Conservation (phyloP, 2,329 filamentous ascomycete genomes). For the Colletotrichum gigasporum region DNA sequence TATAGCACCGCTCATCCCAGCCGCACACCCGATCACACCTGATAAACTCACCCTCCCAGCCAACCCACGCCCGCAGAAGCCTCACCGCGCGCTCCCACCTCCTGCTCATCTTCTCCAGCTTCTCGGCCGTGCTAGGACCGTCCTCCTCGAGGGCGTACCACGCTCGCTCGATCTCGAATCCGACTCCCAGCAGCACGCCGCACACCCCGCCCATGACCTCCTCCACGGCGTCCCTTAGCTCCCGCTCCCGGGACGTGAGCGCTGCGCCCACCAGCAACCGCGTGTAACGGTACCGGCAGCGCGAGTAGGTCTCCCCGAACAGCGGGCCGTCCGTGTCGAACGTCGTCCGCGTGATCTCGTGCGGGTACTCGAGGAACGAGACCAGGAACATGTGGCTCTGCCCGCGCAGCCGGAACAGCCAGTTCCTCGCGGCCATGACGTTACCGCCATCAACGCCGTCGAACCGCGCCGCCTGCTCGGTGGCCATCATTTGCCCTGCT, state of each 20-base stretch:
- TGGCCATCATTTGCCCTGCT: conserved; percentile 42
- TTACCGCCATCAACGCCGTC: conserved; percentile 34
- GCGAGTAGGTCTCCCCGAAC: conserved; percentile 48
- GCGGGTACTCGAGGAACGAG: conserved; percentile 55
- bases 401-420: conserved; percentile 44
- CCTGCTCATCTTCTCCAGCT: not conserved
- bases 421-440: conserved; percentile 37
- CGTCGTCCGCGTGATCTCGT: conserved; percentile 24
- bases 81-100: conserved; percentile 46
- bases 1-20: conserved; percentile 55
- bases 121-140: not conserved
- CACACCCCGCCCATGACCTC: conserved; percentile 52
- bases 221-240: conserved; percentile 49
- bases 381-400: conserved; percentile 54
- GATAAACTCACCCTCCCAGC: conserved; percentile 58
- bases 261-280: conserved; percentile 41
- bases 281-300: conserved; percentile 53
- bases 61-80: conserved; percentile 58
- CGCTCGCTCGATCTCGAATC: conserved; percentile 50
- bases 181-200: conserved; percentile 49
- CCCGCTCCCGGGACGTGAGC: conserved; percentile 45
- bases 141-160: conserved; percentile 44
- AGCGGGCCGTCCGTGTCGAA: conserved; percentile 45
- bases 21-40: conserved; percentile 51
- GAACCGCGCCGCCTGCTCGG: conserved; percentile 40